Evolutionary conservation across 306 rosid species (phyloP).

Genomic region (Oemleria cerasiformis): DNA sequence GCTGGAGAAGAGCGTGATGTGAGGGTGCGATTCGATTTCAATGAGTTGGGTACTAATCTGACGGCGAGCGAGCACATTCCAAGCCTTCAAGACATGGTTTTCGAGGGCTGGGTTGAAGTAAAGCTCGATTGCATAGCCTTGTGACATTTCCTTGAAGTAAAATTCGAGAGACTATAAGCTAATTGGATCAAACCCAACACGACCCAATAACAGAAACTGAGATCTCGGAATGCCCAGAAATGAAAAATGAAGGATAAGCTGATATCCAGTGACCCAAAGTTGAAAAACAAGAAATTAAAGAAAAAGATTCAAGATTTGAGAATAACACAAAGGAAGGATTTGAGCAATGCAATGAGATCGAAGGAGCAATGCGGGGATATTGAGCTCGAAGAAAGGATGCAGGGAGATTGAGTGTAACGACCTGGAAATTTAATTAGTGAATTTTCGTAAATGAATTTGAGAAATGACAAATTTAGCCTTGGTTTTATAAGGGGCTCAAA

Average conservation of each 20-base stretch:
- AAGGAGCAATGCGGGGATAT: too few relatives aligned
- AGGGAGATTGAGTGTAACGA: too few relatives aligned
- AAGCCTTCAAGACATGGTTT: constrained; percentile 89
- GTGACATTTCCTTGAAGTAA: constrained; percentile 50
- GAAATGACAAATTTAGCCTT: too few relatives aligned
- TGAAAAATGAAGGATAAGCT: neutral
- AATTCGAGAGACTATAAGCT: neutral
- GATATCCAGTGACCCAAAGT: constrained; percentile 19
- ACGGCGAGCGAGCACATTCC: constrained; percentile 92
- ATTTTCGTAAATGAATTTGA: too few relatives aligned
- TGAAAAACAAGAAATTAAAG: neutral
- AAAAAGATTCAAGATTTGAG: constrained; percentile 4
- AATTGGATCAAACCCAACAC: constrained; percentile 11
- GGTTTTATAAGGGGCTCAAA: too few relatives aligned
- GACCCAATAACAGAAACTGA: constrained; percentile 30
- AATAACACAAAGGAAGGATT: neutral
- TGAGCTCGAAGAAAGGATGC: too few relatives aligned
- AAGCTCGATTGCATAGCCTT: constrained; percentile 86
- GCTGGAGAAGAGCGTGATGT: constrained; percentile 83
- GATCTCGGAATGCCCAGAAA: constrained; percentile 32
- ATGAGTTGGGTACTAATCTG: constrained; percentile 85
- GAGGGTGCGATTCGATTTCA: constrained; percentile 90
- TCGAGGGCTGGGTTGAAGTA: constrained; percentile 92
- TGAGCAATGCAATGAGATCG: too few relatives aligned
- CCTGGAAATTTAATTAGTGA: too few relatives aligned